Percentiles rank a stretch among this genome's conserved stretches.
phyloP scores from a whole-genome alignment of 495 filamentous ascomycete species.

The Margaritispora aquatica region DNA sequence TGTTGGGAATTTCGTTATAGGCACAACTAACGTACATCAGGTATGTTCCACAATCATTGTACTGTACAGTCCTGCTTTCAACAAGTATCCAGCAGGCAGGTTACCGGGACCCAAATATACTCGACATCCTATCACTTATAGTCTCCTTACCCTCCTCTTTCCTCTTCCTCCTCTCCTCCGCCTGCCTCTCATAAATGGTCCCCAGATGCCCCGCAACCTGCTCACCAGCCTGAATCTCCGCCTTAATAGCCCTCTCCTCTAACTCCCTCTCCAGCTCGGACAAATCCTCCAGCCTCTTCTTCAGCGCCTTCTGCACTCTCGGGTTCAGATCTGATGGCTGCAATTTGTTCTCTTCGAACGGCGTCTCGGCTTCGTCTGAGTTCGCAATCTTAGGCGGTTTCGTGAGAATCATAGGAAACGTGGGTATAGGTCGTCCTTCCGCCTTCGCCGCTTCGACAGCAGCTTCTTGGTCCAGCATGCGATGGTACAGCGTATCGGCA shows the following conservation, averaged over 20 bases:
- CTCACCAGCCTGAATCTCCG: constrained; percentile 51
- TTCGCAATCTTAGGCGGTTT: constrained; percentile 7
- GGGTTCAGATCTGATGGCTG: constrained; percentile 25
- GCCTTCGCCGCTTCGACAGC: constrained; percentile 59
- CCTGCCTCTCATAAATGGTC: constrained; percentile 50
- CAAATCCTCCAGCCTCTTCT: constrained; percentile 50
- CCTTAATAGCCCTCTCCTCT: constrained; percentile 57
- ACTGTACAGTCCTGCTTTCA: background rate
- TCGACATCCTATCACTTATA: constrained; percentile 32
- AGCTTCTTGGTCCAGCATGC: constrained; percentile 72
- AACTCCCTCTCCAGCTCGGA: constrained; percentile 56
- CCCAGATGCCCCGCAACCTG: constrained; percentile 46
- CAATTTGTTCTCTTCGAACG: constrained; percentile 9
- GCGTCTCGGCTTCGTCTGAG: background rate
- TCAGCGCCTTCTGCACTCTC: constrained; percentile 37
- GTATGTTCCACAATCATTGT: background rate
- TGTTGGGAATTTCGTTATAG: background rate
- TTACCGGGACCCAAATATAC: constrained; percentile 17
- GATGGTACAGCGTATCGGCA: constrained; percentile 81
- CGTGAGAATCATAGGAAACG: constrained; percentile 34
- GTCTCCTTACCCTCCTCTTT: constrained; percentile 53
- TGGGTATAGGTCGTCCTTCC: constrained; percentile 46
- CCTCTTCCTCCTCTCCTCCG: constrained; percentile 48
- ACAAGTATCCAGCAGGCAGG: background rate
- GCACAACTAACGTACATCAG: background rate